phyloP scores from a whole-genome alignment of 208 protist species.

The Wallacemonas sp. region DNA sequence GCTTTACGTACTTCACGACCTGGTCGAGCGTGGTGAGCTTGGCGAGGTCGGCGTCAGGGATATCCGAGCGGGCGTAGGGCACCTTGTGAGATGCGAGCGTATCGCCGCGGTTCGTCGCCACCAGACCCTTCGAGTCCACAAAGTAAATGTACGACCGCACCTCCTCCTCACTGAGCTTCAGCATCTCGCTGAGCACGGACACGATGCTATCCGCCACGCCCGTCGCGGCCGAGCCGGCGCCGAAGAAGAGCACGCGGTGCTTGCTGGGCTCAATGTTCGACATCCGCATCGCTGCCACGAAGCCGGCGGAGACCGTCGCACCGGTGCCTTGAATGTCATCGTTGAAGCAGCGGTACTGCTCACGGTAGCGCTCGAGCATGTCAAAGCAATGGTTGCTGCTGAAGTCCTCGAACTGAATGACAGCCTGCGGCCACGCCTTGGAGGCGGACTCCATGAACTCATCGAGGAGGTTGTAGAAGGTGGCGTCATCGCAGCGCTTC shows the following conservation, averaged over 20 bases:
- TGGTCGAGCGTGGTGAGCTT: constrained; percentile 35
- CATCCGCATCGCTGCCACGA: constrained; percentile 56
- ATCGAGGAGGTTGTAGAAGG: constrained; percentile 85
- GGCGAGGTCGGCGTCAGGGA: constrained; percentile 41
- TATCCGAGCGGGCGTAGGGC: constrained; percentile 60
- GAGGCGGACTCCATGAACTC: constrained; percentile 82
- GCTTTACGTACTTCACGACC: constrained; percentile 79
- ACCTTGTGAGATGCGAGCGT: constrained; percentile 72
- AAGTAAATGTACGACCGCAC: constrained; percentile 73
- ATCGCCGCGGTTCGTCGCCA: constrained; percentile 62
- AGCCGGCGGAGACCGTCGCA: constrained; percentile 77
- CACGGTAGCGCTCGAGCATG: constrained; percentile 88
- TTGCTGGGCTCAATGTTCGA: constrained; percentile 17
- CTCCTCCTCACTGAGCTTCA: constrained; percentile 54
- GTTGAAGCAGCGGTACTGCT: constrained; percentile 94
- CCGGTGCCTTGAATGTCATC: constrained; percentile 97
- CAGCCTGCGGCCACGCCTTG: constrained; percentile 66
- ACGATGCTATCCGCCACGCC: constrained; percentile 91
- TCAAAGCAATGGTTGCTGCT: constrained; percentile 90
- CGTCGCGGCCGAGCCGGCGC: constrained; percentile 88
- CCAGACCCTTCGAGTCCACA: constrained; percentile 82
- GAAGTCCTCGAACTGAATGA: constrained; percentile 97
- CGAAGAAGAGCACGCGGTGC: constrained; percentile 63
- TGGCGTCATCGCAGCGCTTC: constrained; percentile 28
- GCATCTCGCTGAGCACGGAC: constrained; percentile 25